Conservation (phyloP, 257 asterid genomes). For the Knoxia roxburghii region DNA sequence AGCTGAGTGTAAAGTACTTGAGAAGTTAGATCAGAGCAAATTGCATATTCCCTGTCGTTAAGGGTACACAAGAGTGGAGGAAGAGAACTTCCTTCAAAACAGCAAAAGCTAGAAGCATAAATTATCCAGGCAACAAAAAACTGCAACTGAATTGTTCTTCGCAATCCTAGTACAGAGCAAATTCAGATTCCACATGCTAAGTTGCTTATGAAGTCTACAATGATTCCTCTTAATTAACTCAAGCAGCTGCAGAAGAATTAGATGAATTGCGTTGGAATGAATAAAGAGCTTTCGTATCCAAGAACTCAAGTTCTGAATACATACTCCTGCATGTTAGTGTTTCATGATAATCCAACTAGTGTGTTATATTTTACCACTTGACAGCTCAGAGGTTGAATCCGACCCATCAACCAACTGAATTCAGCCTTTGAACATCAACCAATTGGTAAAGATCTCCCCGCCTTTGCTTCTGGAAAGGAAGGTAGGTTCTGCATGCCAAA, state of each 20-base stretch:
- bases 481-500: slow-evolving; percentile 45
- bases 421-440: slow-evolving; percentile 65
- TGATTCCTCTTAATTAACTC: neutral
- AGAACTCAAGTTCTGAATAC: neutral
- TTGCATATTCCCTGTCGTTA: too few species aligned
- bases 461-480: slow-evolving; percentile 73
- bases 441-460: slow-evolving; percentile 86
- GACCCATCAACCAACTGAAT: slow-evolving; percentile 12
- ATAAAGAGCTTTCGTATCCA: neutral
- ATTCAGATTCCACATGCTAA: neutral
- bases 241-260: neutral
- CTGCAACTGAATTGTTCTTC: neutral
- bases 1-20: too few species aligned
- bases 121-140: neutral
- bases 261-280: neutral
- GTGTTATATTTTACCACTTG: neutral
- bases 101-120: neutral
- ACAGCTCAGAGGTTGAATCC: slow-evolving; percentile 12
- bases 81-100: too few species aligned
- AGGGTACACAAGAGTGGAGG: too few species aligned
- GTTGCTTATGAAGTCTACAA: neutral
- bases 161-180: neutral
- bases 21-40: too few species aligned
- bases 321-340: neutral
- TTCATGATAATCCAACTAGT: neutral